A percentile compares a stretch with the other conserved stretches of the same genome.
Conservation (phyloP, 2,329 filamentous ascomycete genomes). For the Xylariaceae sp. region DNA sequence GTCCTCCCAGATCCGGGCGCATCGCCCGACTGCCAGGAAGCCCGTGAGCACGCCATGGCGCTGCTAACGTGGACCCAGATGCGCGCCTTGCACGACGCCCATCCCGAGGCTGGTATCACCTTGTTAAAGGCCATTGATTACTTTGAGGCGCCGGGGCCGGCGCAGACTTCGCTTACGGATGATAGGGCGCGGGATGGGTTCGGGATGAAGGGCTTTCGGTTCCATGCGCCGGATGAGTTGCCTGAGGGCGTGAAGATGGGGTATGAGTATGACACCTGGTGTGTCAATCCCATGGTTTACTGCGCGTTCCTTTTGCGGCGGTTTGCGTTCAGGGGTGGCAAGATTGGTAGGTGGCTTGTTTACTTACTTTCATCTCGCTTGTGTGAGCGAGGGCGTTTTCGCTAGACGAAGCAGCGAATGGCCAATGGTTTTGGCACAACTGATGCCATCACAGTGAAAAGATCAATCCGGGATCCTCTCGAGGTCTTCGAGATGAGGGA, state of each 20-base stretch:
- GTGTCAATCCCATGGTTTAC: constrained; percentile 51
- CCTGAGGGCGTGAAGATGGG: constrained; percentile 42
- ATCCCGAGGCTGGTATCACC: constrained; percentile 43
- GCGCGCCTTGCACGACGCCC: constrained; percentile 29
- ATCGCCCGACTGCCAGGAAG: constrained; percentile 27
- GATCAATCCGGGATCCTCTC: constrained; percentile 33
- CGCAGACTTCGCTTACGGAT: constrained; percentile 36
- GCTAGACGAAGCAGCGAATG: too few relatives aligned
- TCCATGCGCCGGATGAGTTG: constrained; percentile 35
- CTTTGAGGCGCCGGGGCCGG: constrained; percentile 41
- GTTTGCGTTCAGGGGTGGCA: constrained; percentile 37
- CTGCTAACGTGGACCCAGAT: constrained; percentile 41
- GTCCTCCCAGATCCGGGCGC: constrained; percentile 36
- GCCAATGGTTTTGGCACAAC: background rate
- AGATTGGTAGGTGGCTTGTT: constrained; percentile 13
- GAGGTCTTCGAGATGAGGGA: constrained; percentile 37
- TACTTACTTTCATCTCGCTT: background rate
- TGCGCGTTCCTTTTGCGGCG: constrained; percentile 43
- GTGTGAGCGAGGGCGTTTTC: too few relatives aligned
- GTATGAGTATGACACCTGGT: constrained; percentile 50
- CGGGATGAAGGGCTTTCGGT: constrained; percentile 36
- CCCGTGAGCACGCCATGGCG: constrained; percentile 41
- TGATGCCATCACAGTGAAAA: constrained; percentile 23
- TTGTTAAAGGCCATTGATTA: constrained; percentile 48
- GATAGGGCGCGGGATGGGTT: constrained; percentile 30